A percentile compares a stretch with the other conserved stretches of the same genome.
Conservation (phyloP, 2,329 filamentous ascomycete species). For the Aspergillus sp. region DNA sequence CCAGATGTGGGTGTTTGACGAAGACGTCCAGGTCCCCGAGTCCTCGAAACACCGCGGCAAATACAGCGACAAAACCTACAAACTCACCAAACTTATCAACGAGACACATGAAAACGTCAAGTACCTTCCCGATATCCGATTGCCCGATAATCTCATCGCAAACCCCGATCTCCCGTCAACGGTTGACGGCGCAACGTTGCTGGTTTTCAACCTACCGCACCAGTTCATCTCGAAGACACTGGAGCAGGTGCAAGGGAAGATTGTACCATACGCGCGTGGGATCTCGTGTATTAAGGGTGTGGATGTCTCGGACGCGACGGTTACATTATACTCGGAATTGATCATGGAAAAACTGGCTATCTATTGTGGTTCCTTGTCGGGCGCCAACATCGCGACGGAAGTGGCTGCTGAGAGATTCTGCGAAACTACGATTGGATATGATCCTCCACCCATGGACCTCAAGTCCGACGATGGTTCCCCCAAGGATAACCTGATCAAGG, state of each 20-base stretch:
- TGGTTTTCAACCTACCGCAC: not conserved
- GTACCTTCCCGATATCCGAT: slow-evolving; percentile 75
- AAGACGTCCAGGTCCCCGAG: slow-evolving; percentile 67
- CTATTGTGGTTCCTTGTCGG: slow-evolving; percentile 86
- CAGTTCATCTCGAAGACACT: slow-evolving; percentile 29
- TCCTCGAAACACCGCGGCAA: slow-evolving; percentile 64
- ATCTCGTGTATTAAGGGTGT: slow-evolving; percentile 96
- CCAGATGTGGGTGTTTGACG: slow-evolving; percentile 96
- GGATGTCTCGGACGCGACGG: slow-evolving; percentile 72
- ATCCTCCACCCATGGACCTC: slow-evolving; percentile 77
- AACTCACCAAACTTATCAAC: slow-evolving; percentile 85
- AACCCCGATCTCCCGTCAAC: slow-evolving; percentile 48
- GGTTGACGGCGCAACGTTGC: slow-evolving; percentile 54
- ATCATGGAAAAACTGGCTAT: slow-evolving; percentile 82
- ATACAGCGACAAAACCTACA: slow-evolving; percentile 60
- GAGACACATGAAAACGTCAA: slow-evolving; percentile 88
- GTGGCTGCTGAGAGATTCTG: slow-evolving; percentile 89
- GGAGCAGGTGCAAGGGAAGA: slow-evolving; percentile 70
- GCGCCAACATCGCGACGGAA: slow-evolving; percentile 86
- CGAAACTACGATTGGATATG: slow-evolving; percentile 90
- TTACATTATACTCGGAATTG: slow-evolving; percentile 81
- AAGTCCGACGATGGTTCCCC: slow-evolving; percentile 49
- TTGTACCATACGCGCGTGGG: slow-evolving; percentile 77
- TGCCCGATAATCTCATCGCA: slow-evolving; percentile 59
- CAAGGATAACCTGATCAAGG: slow-evolving; percentile 34